Conservation (phyloP, 495 filamentous ascomycete species). For the Poronia punctata region DNA sequence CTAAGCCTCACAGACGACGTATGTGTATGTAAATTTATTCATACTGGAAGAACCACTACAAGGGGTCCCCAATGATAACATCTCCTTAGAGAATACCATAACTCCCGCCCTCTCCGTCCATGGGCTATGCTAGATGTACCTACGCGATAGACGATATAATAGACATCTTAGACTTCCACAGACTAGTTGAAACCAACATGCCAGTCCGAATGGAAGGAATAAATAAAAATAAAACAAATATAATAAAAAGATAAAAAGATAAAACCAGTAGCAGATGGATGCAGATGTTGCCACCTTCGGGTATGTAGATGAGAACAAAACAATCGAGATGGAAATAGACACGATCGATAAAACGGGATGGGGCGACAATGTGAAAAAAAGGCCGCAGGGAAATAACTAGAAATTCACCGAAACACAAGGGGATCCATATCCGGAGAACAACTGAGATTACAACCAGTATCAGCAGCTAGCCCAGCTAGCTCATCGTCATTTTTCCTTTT, state of each 20-base stretch:
- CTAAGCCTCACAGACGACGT: too few species aligned
- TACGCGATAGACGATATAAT: background rate
- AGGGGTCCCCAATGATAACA: too few species aligned
- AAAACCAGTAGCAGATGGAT: too few species aligned
- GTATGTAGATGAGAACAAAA: constrained; percentile 5
- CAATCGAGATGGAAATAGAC: too few species aligned
- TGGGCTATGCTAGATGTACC: background rate
- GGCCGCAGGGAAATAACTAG: background rate
- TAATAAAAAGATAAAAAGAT: too few species aligned
- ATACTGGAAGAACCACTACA: background rate
- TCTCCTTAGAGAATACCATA: background rate
- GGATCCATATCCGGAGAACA: background rate
- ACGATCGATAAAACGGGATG: too few species aligned
- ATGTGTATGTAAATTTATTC: background rate
- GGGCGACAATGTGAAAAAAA: too few species aligned
- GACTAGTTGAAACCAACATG: background rate
- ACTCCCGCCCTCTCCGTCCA: background rate
- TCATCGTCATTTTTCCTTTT: background rate
- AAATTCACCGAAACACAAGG: background rate
- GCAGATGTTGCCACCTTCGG: constrained; percentile 11
- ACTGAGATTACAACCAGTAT: constrained; percentile 3
- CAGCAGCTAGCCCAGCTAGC: background rate
- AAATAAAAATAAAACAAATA: background rate
- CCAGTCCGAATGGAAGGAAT: background rate
- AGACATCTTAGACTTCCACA: background rate